These are phyloP conservation scores for Avena sativa DNA, from an alignment of 176 grass and related monocot species.

Conservation along the genomic window DNA sequence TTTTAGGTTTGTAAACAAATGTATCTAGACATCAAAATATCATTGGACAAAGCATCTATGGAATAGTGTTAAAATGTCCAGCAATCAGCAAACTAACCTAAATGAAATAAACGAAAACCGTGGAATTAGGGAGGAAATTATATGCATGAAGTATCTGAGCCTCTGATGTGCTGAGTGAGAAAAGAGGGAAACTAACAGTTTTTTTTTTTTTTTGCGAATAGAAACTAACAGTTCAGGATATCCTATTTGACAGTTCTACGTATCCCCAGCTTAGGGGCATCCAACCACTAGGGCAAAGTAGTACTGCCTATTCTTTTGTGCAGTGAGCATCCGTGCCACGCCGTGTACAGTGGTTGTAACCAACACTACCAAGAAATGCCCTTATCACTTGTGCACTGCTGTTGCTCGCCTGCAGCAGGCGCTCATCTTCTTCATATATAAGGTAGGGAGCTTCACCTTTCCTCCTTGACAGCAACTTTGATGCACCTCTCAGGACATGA, in stretches of 20 bases:
- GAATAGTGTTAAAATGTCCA: slow-evolving; percentile 10
- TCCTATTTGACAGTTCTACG: slow-evolving; percentile 12
- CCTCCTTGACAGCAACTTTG: slow-evolving; percentile 63
- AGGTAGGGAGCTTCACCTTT: slow-evolving; percentile 88
- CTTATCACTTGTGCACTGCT: slow-evolving; percentile 73
- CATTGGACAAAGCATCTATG: slow-evolving; percentile 15
- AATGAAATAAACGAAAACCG: neutral
- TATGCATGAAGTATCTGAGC: slow-evolving; percentile 7
- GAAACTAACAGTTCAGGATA: neutral
- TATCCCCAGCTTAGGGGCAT: neutral
- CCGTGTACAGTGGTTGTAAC: slow-evolving; percentile 66
- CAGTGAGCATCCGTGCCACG: slow-evolving; percentile 82
- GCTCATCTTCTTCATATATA: slow-evolving; percentile 96
- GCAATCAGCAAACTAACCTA: slow-evolving; percentile 9
- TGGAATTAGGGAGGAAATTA: slow-evolving; percentile 5
- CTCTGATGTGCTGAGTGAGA: slow-evolving; percentile 2
- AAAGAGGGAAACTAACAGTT: neutral
- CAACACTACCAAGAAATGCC: slow-evolving; percentile 79
- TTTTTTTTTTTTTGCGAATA: no score
- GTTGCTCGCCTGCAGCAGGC: slow-evolving; percentile 83
- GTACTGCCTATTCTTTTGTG: slow-evolving; percentile 63
- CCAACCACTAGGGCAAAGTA: slow-evolving; percentile 9
- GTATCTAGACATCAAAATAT: neutral
- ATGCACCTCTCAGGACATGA: slow-evolving; percentile 80
- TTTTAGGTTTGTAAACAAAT: no score